These are phyloP conservation scores for Umbelopsis vinacea DNA, from an alignment of 192 early-diverging fungal species.

Conservation along the genomic window DNA sequence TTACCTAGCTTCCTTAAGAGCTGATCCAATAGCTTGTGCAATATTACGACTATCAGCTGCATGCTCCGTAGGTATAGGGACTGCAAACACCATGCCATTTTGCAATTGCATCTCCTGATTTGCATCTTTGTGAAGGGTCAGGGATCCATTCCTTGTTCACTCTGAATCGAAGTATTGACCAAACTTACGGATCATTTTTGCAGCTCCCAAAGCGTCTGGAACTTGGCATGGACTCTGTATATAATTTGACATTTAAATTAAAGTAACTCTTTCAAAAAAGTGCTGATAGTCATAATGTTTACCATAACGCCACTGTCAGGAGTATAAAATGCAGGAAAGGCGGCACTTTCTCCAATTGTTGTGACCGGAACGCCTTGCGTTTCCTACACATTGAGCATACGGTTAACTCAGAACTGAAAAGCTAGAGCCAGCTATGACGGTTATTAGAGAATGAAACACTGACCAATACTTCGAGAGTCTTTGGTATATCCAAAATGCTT, in stretches of 20 bases:
- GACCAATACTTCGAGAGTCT: constrained; percentile 86
- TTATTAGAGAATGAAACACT: neutral
- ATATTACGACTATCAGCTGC: constrained; percentile 65
- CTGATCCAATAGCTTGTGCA: constrained; percentile 71
- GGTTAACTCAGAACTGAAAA: neutral
- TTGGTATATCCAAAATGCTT: constrained; percentile 92
- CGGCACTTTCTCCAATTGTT: constrained; percentile 65
- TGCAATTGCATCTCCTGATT: constrained; percentile 66
- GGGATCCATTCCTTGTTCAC: neutral
- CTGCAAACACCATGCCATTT: constrained; percentile 86
- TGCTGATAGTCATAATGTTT: constrained; percentile 2
- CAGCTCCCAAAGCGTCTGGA: constrained; percentile 54
- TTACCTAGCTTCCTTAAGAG: constrained; percentile 73
- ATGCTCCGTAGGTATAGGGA: constrained; percentile 81
- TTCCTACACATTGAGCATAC: constrained; percentile 50
- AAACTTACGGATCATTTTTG: constrained; percentile 56
- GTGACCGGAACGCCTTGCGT: constrained; percentile 93
- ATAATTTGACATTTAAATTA: neutral
- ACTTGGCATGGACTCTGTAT: constrained; percentile 57
- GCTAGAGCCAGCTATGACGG: too few relatives aligned
- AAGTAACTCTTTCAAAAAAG: neutral
- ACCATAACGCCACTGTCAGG: constrained; percentile 71
- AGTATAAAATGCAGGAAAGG: constrained; percentile 94
- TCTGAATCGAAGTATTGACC: neutral
- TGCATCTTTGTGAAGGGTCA: constrained; percentile 41